A percentile compares a stretch with the other conserved stretches of the same genome.
Conservation (phyloP, 2,329 filamentous ascomycete species). For the Monosporascus sp. region DNA sequence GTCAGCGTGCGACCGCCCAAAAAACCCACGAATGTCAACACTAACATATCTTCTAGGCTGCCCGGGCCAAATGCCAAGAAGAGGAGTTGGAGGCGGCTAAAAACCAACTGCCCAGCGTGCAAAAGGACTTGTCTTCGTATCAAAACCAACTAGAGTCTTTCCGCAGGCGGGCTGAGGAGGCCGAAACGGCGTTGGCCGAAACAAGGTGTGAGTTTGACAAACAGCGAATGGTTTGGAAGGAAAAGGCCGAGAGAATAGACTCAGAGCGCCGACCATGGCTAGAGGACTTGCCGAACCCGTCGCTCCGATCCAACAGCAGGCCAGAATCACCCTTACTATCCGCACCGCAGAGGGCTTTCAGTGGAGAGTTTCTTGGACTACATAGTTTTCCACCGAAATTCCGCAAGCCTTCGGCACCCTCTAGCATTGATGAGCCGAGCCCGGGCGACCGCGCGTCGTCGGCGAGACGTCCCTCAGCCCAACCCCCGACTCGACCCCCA, state of each 20-base stretch:
- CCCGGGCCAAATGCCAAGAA: conserved; percentile 61
- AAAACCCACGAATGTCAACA: background rate
- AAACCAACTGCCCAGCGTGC: conserved; percentile 57
- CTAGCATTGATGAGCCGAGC: conserved; percentile 41
- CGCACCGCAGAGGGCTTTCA: conserved; percentile 44
- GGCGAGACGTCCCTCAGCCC: conserved; percentile 44
- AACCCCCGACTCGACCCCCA: conserved; percentile 38
- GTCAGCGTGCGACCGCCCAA: conserved; percentile 27
- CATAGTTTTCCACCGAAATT: conserved; percentile 35
- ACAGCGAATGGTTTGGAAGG: conserved; percentile 34
- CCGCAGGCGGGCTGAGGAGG: conserved; percentile 58
- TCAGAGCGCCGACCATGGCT: conserved; percentile 44
- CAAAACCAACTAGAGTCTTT: conserved; percentile 56
- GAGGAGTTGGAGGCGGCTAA: conserved; percentile 73
- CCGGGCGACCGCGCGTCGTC: conserved; percentile 33
- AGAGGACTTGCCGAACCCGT: conserved; percentile 40
- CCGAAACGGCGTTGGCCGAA: conserved; percentile 59
- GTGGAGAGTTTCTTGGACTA: conserved; percentile 47
- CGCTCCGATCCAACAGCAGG: conserved; percentile 41
- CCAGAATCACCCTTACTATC: conserved; percentile 51
- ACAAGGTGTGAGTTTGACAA: conserved; percentile 44
- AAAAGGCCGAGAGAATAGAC: conserved; percentile 34
- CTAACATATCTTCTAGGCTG: conserved; percentile 46
- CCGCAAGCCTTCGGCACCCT: conserved; percentile 44
- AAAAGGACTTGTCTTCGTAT: conserved; percentile 57